Base-by-base conservation (phyloP, 352 stramenopile genomes). In the Hyaloperonospora brassicae region DNA sequence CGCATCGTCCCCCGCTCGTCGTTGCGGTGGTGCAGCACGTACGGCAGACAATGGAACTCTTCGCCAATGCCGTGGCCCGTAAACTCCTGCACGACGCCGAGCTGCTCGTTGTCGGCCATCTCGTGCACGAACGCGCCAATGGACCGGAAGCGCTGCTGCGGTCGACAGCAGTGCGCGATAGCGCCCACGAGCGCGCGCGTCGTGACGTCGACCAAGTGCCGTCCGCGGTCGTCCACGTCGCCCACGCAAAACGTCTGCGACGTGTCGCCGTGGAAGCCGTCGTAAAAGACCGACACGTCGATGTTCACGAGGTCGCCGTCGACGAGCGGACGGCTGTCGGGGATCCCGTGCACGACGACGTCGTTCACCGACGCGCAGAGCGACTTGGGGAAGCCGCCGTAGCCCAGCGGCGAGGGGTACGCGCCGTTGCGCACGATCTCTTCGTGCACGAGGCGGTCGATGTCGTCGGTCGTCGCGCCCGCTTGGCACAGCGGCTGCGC, bases 251-350 rank as follows among this genome's bases (percentile, higher is more conserved):
- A 94, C 0, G 95, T 98, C 45, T 93, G 88, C 64, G 95, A 99
- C 48, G 98, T 99, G 69, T 99, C 97, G 24, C 96, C 97, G 70
- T 99, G 96, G 57, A 97, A 98, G 8, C 94, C 95, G 49, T 93
- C 73, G 2, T 97, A 43, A 53, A 76, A 97, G 45, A 97, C 88
- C 25, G 93, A 98, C 24, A 98, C 81, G 77, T 99, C 95, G 54
- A 98, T 96, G 72, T 96, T 98, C 34, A 98, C 89, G 41, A 99
- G 81, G 74, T 99, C 95, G 24, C 95, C 95, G 55, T 97, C 82
- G 49, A 85, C 40, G 10, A 98, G 70, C 23, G 66, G 62, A 5
- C 93, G 74, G 34, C 74, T 85, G 74, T 98, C 95, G 0, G 96
- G 95, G 64, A 98, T 98, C 49, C 93, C 95, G 64, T 99, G 96